Conservation (phyloP, 495 filamentous ascomycete species). For the Annulohypoxylon stygium region DNA sequence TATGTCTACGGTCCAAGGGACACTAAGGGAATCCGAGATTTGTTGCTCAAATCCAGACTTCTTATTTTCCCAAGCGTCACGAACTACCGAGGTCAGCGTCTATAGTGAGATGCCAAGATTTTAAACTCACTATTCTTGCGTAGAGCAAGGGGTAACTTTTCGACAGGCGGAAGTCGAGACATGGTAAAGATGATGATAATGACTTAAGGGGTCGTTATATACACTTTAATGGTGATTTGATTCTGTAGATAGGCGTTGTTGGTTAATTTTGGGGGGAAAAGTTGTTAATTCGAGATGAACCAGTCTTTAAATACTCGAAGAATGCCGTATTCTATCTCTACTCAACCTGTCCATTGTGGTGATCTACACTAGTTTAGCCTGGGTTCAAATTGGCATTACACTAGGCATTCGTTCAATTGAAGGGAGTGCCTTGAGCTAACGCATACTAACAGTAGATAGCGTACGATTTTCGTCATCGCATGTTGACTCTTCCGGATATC, state of each 20-base stretch:
- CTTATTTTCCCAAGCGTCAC: slow-evolving; percentile 65
- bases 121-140: slow-evolving; percentile 63
- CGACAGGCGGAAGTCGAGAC: slow-evolving; percentile 58
- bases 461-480: not conserved
- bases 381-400: not conserved
- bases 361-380: slow-evolving; percentile 6
- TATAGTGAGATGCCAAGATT: not conserved
- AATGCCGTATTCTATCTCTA: not conserved
- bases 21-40: slow-evolving; percentile 58
- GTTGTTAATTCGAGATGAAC: not conserved
- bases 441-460: slow-evolving; percentile 2
- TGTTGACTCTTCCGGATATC: not conserved
- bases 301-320: slow-evolving; percentile 7
- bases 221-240: not conserved
- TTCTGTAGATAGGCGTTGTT: not conserved
- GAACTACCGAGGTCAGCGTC: slow-evolving; percentile 53
- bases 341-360: not conserved
- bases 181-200: slow-evolving; percentile 45
- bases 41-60: slow-evolving; percentile 59
- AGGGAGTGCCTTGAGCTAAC: slow-evolving; percentile 25
- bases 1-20: slow-evolving; percentile 63
- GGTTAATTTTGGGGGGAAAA: not conserved
- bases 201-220: not conserved
- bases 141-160: slow-evolving; percentile 66
- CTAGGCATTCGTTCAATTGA: not conserved